Evolutionary conservation across 2,329 filamentous ascomycete genomes (phyloP).

Genomic region (Nakataea oryzae): DNA sequence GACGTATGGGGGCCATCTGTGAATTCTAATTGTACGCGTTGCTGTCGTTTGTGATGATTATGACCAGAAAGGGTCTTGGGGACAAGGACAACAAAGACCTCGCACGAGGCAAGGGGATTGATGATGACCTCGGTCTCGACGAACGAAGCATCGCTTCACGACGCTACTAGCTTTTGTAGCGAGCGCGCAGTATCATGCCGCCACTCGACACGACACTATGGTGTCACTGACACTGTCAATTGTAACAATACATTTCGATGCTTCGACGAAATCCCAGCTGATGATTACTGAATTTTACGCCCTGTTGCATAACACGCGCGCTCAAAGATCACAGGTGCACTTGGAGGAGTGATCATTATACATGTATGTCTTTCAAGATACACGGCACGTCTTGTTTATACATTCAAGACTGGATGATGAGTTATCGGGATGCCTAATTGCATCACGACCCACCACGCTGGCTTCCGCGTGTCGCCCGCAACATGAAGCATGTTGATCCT

Average conservation of each 20-base stretch:
- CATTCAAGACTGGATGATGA: too few relatives aligned
- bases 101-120: neutral
- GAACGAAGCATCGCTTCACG: neutral
- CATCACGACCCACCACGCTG: neutral
- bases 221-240: neutral
- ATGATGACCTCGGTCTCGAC: neutral
- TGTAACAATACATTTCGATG: neutral
- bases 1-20: neutral
- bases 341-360: too few relatives aligned
- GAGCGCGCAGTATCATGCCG: neutral
- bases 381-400: too few relatives aligned
- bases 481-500: neutral
- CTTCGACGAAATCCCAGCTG: too few relatives aligned
- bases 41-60: neutral
- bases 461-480: neutral
- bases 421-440: neutral
- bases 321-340: too few relatives aligned
- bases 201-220: neutral
- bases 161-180: neutral
- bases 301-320: too few relatives aligned
- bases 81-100: neutral
- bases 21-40: neutral
- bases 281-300: too few relatives aligned
- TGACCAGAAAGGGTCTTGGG: conserved; percentile 1
- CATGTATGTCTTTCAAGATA: too few relatives aligned